Base-by-base conservation (phyloP, 352 stramenopile species). In the Elongisporangium anandrum region DNA sequence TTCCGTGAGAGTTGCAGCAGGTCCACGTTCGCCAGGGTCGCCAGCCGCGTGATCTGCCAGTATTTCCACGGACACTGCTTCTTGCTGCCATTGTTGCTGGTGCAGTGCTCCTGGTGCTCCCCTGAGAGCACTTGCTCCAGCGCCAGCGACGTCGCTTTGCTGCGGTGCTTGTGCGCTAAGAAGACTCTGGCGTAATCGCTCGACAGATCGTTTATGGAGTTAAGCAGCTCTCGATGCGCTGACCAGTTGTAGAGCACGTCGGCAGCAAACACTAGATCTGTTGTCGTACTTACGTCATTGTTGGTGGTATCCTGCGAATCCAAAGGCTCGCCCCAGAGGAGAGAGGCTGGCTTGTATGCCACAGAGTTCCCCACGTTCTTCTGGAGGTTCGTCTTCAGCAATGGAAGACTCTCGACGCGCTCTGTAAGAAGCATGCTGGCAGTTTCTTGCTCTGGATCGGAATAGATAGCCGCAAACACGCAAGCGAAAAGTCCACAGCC, bases 221-320 rank as follows among this genome's bases (percentile, higher is more conserved):
- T 50, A 2, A 88, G 63, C 2, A 88, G 61, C 15, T 54, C 45
- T 34, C 81, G 67, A 52, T 90, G 81, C 1, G 68, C 60, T 9
- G 61, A 63, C 81, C 78, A 90, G 57, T 79, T 69, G 63, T 90
- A 90, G 34, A 90, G 50, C 52, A 90, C 81, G 39, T 90, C 78
- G 2, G 72, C 63, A 15, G 76, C 78, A 22, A 88, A 72, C 10
- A 88, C 54, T 0, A 78, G 9, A 41, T 41, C 9, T 24, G 26
- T 66, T 53, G 4, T 79, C 21, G 15, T 19, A 7, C 17, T 53
- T 9, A 41, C 29, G 29, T 13, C 59, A 19, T 10, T 39, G 1
- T 20, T 8, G 4, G 23, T 12, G 6, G 12, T n/a, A n/a, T n/a
- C n/a, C n/a, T n/a, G n/a, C n/a, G n/a, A 19, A 10, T 9, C 41